Base-by-base conservation (phyloP, 345 rosid genomes). In the Odontarrhena argentea region DNA sequence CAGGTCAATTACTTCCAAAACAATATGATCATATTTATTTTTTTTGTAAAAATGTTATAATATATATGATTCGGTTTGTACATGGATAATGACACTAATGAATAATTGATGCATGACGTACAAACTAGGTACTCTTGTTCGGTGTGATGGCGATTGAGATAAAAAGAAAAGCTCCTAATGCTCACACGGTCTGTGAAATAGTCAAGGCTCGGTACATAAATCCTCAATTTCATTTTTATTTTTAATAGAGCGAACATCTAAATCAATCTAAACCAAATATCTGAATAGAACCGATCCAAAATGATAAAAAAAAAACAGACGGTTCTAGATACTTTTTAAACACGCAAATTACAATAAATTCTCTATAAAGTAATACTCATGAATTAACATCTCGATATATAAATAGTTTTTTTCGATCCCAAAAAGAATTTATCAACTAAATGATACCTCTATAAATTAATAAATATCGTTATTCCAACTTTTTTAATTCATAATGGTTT, bases 91-190 rank as follows among this genome's bases (percentile, higher is more conserved):
- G 36, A 41, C 26, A 42, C 26, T 30, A 5, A 15, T 53, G 24
- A 55, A 28, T 53, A 11, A 28, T 26, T 34, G 57, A 28, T 13
- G 22, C 22, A 18, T 18, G 34, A 38, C 38, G 18, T 55, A 40
- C 60, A 47, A 52, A 42, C 37, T 80, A 91, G 98, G 95, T 92
- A 22, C 80, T 89, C 12, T 79, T 92, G 77, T 89, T 92, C 68
- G 98, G 98, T 48, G 74, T 92, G 13, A 89, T 92, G 92, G 98
- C 98, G 0, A 92, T 92, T 66, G 98, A 92, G 83, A 87, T 92
- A 68, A 92, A 92, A 77, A 67, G 98, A 79, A 92, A 92, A 65
- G 98, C 98, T 79, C 96, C 98, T 8, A 64, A 86, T 69, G 98
- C 96, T 34, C 98, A 92, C 65, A 89, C 98, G 0, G 87, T 92